Conservation (phyloP, 2,329 filamentous ascomycete genomes). For the Neoscytalidium dimidiatum region DNA sequence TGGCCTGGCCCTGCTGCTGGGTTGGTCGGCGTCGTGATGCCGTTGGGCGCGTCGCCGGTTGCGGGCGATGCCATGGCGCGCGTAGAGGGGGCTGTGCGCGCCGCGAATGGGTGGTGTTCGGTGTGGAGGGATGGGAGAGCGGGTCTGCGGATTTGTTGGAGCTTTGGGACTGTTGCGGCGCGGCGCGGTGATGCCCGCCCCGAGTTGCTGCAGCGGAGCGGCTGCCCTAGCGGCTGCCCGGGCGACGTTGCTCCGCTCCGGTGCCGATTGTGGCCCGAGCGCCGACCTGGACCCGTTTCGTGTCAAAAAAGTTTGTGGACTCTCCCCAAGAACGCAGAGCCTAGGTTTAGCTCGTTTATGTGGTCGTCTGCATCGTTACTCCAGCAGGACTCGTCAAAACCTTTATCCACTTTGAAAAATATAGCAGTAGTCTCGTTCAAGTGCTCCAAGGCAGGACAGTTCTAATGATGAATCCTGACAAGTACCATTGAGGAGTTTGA, state of each 20-base stretch:
- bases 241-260: slow-evolving; percentile 5
- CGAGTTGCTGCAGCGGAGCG: neutral
- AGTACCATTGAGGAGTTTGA: too few relatives aligned
- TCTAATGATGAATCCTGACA: too few relatives aligned
- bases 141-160: neutral
- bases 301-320: neutral
- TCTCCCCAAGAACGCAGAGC: neutral
- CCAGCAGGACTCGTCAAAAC: neutral
- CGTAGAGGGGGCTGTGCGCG: neutral
- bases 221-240: neutral
- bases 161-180: neutral
- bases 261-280: neutral
- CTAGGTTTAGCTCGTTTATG: neutral
- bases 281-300: neutral
- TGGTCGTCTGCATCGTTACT: neutral
- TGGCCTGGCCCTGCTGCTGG: slow-evolving; percentile 31
- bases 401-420: too few relatives aligned
- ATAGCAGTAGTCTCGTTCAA: too few relatives aligned
- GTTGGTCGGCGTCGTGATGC: slow-evolving; percentile 37
- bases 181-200: neutral
- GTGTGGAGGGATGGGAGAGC: neutral
- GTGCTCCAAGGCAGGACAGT: too few relatives aligned
- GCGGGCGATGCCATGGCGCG: slow-evolving; percentile 39
- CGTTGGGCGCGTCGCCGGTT: slow-evolving; percentile 36
- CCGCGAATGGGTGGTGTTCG: neutral